Conservation (phyloP, 2,329 filamentous ascomycete genomes). For the Aspergillus arachidicola region DNA sequence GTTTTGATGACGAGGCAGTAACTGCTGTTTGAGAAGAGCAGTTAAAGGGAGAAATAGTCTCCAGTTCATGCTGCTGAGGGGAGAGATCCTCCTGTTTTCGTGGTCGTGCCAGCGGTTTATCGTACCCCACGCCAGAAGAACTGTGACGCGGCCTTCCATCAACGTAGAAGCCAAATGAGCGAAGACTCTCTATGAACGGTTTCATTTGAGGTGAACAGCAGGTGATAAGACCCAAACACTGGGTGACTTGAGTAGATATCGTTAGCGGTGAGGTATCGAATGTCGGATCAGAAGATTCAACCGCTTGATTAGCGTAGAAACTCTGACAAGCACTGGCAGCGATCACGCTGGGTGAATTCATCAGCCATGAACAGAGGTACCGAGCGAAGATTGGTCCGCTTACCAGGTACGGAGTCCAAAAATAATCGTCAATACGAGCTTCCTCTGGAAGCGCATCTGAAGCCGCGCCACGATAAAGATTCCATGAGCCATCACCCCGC, state of each 20-base stretch:
- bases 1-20: constrained; percentile 13
- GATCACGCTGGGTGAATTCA: constrained; percentile 22
- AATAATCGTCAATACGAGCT: constrained; percentile 20
- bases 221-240: constrained; percentile 31
- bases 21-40: constrained; percentile 14
- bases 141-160: constrained; percentile 19
- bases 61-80: background rate
- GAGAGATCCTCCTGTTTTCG: constrained; percentile 18
- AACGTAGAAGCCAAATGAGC: constrained; percentile 31
- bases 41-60: background rate
- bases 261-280: constrained; percentile 25
- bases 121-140: constrained; percentile 17
- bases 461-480: constrained; percentile 25
- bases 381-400: background rate
- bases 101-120: constrained; percentile 10
- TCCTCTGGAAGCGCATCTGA: constrained; percentile 24
- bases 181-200: constrained; percentile 31
- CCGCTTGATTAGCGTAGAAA: constrained; percentile 16
- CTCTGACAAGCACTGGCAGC: constrained; percentile 27
- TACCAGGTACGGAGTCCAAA: constrained; percentile 28
- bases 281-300: constrained; percentile 19
- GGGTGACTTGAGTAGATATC: constrained; percentile 21
- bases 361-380: background rate
- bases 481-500: constrained; percentile 25
- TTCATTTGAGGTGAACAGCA: constrained; percentile 35